phyloP scores from a whole-genome alignment of 1,139 yeast genomes.

The Sugiyamaella japonica region DNA sequence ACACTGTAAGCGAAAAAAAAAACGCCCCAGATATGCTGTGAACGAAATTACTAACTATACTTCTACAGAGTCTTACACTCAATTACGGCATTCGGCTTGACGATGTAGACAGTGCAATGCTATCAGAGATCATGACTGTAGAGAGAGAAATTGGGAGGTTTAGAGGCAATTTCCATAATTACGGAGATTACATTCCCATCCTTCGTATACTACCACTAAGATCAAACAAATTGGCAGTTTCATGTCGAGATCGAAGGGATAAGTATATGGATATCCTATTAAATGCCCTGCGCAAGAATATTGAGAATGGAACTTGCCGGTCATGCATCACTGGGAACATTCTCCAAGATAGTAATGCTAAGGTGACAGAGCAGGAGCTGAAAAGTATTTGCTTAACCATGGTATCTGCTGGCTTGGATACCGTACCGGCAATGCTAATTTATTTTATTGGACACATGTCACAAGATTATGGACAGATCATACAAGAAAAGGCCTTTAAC shows the following conservation, averaged over 20 bases:
- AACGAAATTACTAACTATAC: background rate
- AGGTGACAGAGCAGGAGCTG: conserved; percentile 48
- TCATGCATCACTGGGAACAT: conserved; percentile 52
- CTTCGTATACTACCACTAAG: conserved; percentile 41
- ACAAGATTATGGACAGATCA: conserved; percentile 47
- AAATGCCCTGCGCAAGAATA: conserved; percentile 35
- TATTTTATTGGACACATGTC: conserved; percentile 64
- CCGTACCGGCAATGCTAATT: conserved; percentile 63
- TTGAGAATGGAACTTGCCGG: conserved; percentile 33
- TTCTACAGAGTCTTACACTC: conserved; percentile 47
- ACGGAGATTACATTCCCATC: conserved; percentile 61
- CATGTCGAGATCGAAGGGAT: conserved; percentile 52
- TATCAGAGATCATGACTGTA: conserved; percentile 59
- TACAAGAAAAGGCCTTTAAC: conserved; percentile 48
- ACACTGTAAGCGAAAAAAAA: conserved; percentile 43
- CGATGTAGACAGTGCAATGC: conserved; percentile 44
- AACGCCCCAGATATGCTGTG: too few species aligned
- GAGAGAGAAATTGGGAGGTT: conserved; percentile 64
- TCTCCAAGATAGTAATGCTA: conserved; percentile 33
- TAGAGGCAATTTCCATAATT: conserved; percentile 62
- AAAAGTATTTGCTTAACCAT: conserved; percentile 67
- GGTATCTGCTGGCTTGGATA: conserved; percentile 80
- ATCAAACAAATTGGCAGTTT: conserved; percentile 39
- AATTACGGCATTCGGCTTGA: conserved; percentile 63
- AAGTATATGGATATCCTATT: conserved; percentile 52